phyloP scores from a whole-genome alignment of 768 basidiomycete genomes.

The Gymnopilus dilepis region DNA sequence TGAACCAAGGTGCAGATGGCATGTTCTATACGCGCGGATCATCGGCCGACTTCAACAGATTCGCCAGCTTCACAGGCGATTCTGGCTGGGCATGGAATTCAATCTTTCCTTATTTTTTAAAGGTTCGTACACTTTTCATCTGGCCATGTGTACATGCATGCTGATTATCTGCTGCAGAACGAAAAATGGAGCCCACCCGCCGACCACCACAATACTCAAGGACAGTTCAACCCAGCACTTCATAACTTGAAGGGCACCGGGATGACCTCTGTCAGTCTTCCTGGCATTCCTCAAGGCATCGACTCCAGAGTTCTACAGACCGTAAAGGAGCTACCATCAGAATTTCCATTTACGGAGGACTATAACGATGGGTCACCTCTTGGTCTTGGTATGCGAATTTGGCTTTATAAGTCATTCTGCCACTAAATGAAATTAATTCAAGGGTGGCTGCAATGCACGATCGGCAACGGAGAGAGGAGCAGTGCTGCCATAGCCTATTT shows the following conservation, averaged over 20 bases:
- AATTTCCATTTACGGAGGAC: constrained; percentile 40
- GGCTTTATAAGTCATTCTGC: neutral
- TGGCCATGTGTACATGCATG: no score
- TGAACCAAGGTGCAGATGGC: constrained; percentile 15
- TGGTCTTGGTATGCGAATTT: constrained; percentile 31
- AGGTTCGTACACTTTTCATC: constrained; percentile 22
- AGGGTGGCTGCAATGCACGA: constrained; percentile 17
- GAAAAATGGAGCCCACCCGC: constrained; percentile 34
- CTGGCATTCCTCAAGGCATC: constrained; percentile 10
- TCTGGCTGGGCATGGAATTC: constrained; percentile 47
- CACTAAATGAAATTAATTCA: constrained; percentile 1
- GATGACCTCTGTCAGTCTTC: constrained; percentile 12
- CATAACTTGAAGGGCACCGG: constrained; percentile 25
- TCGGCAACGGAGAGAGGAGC: constrained; percentile 20
- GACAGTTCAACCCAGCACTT: constrained; percentile 34
- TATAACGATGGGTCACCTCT: constrained; percentile 35
- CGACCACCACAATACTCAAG: constrained; percentile 33
- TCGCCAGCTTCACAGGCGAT: constrained; percentile 50
- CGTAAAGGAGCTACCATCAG: constrained; percentile 20
- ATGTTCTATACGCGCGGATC: constrained; percentile 38
- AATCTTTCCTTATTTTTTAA: constrained; percentile 30
- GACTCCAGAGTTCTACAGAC: constrained; percentile 29
- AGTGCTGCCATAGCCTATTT: constrained; percentile 26
- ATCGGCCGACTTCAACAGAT: constrained; percentile 56
- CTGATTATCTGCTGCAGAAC: constrained; percentile 24